Evolutionary conservation across 148 eudicot genomes (phyloP).

Genomic region (Polygonum maritimum): DNA sequence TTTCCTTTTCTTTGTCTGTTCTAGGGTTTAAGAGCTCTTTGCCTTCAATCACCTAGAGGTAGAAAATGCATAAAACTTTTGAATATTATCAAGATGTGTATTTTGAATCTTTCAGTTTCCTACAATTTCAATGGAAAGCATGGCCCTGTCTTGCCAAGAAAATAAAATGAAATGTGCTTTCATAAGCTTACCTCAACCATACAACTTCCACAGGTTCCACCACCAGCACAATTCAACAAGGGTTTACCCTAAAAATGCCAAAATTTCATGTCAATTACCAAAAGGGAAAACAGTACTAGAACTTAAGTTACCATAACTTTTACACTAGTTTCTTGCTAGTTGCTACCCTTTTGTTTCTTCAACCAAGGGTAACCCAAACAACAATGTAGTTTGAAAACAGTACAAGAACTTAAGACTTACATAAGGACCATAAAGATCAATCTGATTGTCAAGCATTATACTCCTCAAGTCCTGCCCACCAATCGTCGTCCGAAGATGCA

Average conservation of each 20-base stretch:
- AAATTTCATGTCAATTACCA: background rate
- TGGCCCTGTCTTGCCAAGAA: background rate
- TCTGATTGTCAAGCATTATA: constrained; percentile 64
- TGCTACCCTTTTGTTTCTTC: too few relatives aligned
- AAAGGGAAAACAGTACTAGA: too few relatives aligned
- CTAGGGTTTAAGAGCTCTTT: constrained; percentile 57
- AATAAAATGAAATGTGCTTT: background rate
- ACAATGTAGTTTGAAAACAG: background rate
- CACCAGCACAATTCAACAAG: constrained; percentile 66
- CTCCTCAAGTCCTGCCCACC: constrained; percentile 85
- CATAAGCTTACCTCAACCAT: constrained; percentile 60
- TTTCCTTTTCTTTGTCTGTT: constrained; percentile 82
- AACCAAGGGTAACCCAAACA: background rate
- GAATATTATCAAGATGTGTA: background rate
- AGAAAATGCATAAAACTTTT: background rate
- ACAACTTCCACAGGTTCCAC: constrained; percentile 85
- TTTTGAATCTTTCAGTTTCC: background rate
- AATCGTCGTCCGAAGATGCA: constrained; percentile 50
- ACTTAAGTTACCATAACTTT: too few relatives aligned
- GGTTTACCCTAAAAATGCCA: constrained; percentile 44
- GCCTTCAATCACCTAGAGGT: constrained; percentile 56
- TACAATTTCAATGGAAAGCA: too few relatives aligned
- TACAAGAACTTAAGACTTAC: constrained; percentile 33
- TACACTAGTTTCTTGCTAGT: too few relatives aligned
- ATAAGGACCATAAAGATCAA: constrained; percentile 90